Evolutionary conservation across 148 eudicot species (phyloP).

Genomic region (Vaccinium macrocarpon): DNA sequence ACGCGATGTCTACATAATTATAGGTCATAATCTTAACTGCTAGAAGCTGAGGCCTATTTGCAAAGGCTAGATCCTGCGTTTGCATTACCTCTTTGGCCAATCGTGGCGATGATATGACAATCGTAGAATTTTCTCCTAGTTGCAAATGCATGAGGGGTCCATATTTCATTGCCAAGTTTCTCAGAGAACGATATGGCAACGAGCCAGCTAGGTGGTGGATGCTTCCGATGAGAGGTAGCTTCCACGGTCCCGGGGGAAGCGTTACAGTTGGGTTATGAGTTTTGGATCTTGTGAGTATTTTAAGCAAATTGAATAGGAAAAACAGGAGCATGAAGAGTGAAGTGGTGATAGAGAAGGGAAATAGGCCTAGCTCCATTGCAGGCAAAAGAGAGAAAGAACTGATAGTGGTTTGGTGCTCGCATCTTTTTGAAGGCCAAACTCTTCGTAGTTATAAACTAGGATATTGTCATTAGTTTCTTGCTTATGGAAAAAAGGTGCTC

Average conservation of each 20-base stretch:
- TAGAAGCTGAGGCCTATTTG: neutral
- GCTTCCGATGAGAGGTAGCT: conserved; percentile 16
- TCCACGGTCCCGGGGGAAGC: conserved; percentile 15
- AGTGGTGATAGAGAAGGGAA: neutral
- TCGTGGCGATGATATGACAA: neutral
- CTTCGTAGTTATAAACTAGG: neutral
- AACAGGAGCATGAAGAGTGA: neutral
- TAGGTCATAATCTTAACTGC: neutral
- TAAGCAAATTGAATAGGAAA: neutral
- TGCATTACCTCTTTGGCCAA: neutral
- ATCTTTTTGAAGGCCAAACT: neutral
- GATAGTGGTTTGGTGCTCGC: neutral
- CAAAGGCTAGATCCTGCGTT: conserved; percentile 1
- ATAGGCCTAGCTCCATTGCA: neutral
- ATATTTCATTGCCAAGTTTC: conserved; percentile 1
- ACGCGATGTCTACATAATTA: neutral
- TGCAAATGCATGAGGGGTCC: conserved; percentile 18
- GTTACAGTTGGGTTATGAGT: neutral
- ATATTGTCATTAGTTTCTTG: too few relatives aligned
- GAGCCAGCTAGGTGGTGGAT: conserved; percentile 9
- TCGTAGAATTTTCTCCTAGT: neutral
- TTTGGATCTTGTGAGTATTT: neutral
- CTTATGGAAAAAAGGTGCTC: neutral
- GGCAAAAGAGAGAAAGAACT: neutral
- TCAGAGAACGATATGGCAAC: neutral